Evolutionary conservation across 345 rosid species (phyloP), one percentile per base, ranked within the genome.

Genomic region (Ailanthus altissimus): DNA sequence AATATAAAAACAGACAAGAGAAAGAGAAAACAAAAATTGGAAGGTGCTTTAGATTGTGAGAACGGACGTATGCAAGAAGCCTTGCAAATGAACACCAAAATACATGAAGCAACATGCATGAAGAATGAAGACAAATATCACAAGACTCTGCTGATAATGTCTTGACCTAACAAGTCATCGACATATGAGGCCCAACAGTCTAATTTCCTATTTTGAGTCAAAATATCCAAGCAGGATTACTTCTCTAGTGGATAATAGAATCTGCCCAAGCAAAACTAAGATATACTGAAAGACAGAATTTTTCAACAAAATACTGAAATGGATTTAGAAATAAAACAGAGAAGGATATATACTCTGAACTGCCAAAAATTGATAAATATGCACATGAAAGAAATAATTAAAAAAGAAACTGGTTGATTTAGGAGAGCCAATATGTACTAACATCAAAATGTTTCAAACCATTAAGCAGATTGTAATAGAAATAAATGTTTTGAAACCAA

Each of bases 1-100:
- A 72, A 83, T 69, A 47, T 21, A 70, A 56, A 65, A 75, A 54
- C 40, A 32, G 18, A 70, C 28, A 15, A 51, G 21, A 53, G 71
- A 70, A 47, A 15, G 36, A 71, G 2, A 28, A 61, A 26, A 67
- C 38, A 70, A 58, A 57, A 8, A 15, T 51, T 57, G 67, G 12
- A 54, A 56, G 6, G 23, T 51, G 50, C 72, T 72, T 75, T 71
- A 60, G 49, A 45, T 79, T 54, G 40, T 62, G 23, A 53, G 67
- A 47, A 80, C 42, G 20, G 32, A 46, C 43, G 53, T 16, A 71
- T n/a, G 47, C 69, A 60, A 38, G 56, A 73, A 75, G 5, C 49
- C 58, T n/a, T 64, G 23, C 21, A 58, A 67, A 25, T 28, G 66
- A 72, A 66, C 50, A 71, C 16, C 67, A 20, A 50, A 49, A 75